These are phyloP conservation scores for Graphilbum fragrans DNA, from an alignment of 2,329 filamentous ascomycete genomes.

Conservation along the genomic window DNA sequence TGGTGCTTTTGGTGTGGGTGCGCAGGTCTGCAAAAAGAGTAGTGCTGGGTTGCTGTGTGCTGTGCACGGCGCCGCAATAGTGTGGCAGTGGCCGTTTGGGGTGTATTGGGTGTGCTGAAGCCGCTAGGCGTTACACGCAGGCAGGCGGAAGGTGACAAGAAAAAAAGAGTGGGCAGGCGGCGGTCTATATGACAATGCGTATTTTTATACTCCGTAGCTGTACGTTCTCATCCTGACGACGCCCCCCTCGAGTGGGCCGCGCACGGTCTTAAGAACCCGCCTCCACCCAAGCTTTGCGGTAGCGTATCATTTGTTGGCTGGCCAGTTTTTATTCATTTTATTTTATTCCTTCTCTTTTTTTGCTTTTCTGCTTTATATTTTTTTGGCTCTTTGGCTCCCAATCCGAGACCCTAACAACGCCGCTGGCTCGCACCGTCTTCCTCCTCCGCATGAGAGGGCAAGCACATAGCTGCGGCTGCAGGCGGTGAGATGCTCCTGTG, in stretches of 20 bases:
- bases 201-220: constrained; percentile 18
- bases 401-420: not conserved
- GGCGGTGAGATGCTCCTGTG: no score
- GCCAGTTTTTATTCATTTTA: not conserved
- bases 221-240: not conserved
- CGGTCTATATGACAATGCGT: constrained; percentile 17
- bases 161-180: constrained; percentile 13
- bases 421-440: no score
- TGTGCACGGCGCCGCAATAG: not conserved
- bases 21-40: no score
- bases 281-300: not conserved
- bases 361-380: constrained; percentile 1
- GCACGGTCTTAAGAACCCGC: constrained; percentile 5
- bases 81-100: not conserved
- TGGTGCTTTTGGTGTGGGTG: no score
- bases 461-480: no score
- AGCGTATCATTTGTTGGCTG: not conserved
- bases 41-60: not conserved
- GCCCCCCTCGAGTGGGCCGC: constrained; percentile 6
- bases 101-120: not conserved
- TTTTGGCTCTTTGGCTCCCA: not conserved
- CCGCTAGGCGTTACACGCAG: not conserved
- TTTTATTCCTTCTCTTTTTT: not conserved
- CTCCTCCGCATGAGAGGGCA: no score
- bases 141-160: constrained; percentile 4